Evolutionary conservation across 1,284 basidiomycete genomes (phyloP), one percentile per base, ranked within the genome.

Genomic region (Polyporus tsugae): DNA sequence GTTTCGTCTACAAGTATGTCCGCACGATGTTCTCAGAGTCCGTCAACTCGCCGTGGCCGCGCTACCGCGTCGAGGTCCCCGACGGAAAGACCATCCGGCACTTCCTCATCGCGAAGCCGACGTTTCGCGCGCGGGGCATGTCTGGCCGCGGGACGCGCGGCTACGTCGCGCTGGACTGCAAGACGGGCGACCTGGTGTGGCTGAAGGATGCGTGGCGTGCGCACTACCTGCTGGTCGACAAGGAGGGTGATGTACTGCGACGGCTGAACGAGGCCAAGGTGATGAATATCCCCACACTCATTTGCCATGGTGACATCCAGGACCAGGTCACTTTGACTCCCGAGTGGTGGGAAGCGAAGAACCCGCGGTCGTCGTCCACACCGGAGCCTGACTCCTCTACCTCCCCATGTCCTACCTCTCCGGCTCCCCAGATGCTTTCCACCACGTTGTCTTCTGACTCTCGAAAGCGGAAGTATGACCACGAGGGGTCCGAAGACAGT

Each of bases 301-400:
- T 71, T 13, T 71, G 67, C 11, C 70, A 71, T 15, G 67, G 67
- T 17, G 70, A 71, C 29, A 65, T 71, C 46, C n/a, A 17, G 3
- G 55, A 41, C 6, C 68, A 69, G 57, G 49, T 11, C 11, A 69
- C 68, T 11, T 15, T 38, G 41, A 65, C 65, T 0, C 53, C 62
- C 17, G 52, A 42, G 1, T 41, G 38, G 35, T 67, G 69, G 62
- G 58, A 60, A 19, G 6, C 6, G n/a, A 46, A 64, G 44, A 25
- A 64, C 46, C n/a, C 46, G 6, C 33, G 4, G 2, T 6, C 33
- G 10, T 35, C 25, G 22, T 33, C 33, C 9, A 22, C 25, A 49
- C 10, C 22, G 1, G 15, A 22, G 6, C 29, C 35, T 2, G 61
- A 6, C 52, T 11, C 49, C 25, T 29, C 52, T 63, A 36, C 36